phyloP scores from a whole-genome alignment of 805 yeast genomes.

The Teunomyces lycoperdinae region DNA sequence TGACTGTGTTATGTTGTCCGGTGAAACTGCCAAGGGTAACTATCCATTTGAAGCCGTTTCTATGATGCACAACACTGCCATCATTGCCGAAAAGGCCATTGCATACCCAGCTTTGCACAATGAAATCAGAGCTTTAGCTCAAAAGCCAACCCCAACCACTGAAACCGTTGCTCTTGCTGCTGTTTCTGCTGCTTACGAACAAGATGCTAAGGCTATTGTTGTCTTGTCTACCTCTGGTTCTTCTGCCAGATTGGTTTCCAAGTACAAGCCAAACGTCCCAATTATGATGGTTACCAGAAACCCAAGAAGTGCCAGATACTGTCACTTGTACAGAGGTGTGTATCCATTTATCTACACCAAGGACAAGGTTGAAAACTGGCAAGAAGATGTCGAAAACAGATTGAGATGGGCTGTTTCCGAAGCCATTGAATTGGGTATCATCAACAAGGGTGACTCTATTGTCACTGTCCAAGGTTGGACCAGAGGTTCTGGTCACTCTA shows the following conservation, averaged over 20 bases:
- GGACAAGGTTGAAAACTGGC: conserved; percentile 78
- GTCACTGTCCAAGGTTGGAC: conserved; percentile 99
- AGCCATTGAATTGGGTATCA: conserved; percentile 83
- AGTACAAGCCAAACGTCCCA: conserved; percentile 97
- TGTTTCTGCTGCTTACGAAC: conserved; percentile 94
- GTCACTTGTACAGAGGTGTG: conserved; percentile 97
- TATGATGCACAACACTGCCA: conserved; percentile 97
- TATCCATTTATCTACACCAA: conserved; percentile 88
- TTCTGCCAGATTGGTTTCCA: conserved; percentile 93
- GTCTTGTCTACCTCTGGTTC: conserved; percentile 93
- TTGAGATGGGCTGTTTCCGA: conserved; percentile 88
- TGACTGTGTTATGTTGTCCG: conserved; percentile 99
- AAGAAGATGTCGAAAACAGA: conserved; percentile 93
- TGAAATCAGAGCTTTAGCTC: conserved; percentile 82
- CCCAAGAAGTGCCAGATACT: conserved; percentile 87
- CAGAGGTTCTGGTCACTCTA: conserved; percentile 97
- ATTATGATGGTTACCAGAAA: conserved; percentile 98
- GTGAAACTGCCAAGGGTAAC: conserved; percentile 99
- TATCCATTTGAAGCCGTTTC: conserved; percentile 97
- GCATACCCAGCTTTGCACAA: conserved; percentile 82
- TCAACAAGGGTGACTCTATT: conserved; percentile 82
- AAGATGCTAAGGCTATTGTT: conserved; percentile 93
- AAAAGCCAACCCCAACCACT: conserved; percentile 85
- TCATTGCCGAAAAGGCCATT: conserved; percentile 95
- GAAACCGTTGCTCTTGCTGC: conserved; percentile 98